Evolutionary conservation across 164 flowering plant species (phyloP).

Genomic region (Malania oleifera): DNA sequence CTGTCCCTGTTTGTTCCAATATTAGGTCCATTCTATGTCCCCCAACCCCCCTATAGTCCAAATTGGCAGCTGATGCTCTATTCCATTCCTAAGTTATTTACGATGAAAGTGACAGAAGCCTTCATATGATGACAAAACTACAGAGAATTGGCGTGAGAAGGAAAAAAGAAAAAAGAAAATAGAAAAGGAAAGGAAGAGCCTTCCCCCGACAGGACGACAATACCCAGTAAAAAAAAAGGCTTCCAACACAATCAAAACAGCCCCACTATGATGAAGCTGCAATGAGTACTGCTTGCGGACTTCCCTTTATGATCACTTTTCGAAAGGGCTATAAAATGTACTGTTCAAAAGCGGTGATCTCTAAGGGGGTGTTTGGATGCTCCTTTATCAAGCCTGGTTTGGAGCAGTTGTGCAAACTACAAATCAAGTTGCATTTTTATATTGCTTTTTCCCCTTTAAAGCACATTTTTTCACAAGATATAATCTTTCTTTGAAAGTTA

Average conservation of each 20-base stretch:
- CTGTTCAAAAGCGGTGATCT: not conserved
- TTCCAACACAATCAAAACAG: conserved; percentile 32
- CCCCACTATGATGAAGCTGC: conserved; percentile 23
- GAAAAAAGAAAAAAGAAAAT: too few species aligned
- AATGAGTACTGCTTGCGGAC: conserved; percentile 22
- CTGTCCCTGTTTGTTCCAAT: too few species aligned
- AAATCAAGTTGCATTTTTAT: too few species aligned
- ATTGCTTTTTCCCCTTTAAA: too few species aligned
- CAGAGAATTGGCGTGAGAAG: conserved; percentile 27
- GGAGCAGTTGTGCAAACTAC: too few species aligned
- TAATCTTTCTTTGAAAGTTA: too few species aligned
- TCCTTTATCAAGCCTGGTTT: not conserved
- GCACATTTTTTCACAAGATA: too few species aligned
- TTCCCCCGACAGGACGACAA: conserved; percentile 40
- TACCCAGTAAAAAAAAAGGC: conserved; percentile 23
- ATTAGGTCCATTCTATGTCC: conserved; percentile 7
- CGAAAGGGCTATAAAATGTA: conserved; percentile 15
- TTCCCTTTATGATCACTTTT: conserved; percentile 20
- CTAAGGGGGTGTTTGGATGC: conserved; percentile 12
- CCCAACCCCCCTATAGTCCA: not conserved
- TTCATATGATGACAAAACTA: conserved; percentile 26
- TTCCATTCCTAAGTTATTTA: conserved; percentile 2
- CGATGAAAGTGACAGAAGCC: conserved; percentile 11
- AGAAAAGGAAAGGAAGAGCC: conserved; percentile 22
- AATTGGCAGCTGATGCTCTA: conserved; percentile 11